These are phyloP conservation scores for Asclepias syriaca DNA, from an alignment of 257 asterid species.

Conservation along the genomic window DNA sequence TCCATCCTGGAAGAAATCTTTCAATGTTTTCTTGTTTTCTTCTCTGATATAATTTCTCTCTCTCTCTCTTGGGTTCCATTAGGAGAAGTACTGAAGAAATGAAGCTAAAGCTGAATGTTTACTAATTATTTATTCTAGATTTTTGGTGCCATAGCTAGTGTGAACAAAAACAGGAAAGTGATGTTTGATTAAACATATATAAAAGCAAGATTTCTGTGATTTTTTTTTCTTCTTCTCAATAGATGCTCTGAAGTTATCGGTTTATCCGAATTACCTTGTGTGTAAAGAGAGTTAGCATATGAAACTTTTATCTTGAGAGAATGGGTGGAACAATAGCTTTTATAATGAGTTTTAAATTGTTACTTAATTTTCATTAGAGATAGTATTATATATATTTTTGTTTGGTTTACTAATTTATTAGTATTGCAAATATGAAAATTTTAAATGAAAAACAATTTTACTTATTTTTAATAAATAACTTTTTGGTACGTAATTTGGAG, in stretches of 20 bases:
- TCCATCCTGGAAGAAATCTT: not conserved
- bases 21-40: not conserved
- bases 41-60: not conserved
- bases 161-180: not conserved
- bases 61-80: not conserved
- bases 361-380: no score
- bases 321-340: no score
- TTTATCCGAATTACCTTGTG: not conserved
- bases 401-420: no score
- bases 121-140: not conserved
- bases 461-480: no score
- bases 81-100: not conserved
- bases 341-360: no score
- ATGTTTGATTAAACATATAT: not conserved
- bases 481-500: no score
- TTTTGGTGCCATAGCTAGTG: not conserved
- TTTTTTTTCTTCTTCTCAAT: not conserved
- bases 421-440: no score
- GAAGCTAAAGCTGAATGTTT: not conserved
- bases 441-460: no score
- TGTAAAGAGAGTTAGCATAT: no score
- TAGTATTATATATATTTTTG: no score
- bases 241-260: not conserved
- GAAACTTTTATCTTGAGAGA: no score
- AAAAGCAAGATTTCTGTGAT: not conserved